Conservation (phyloP, 2,329 filamentous ascomycete species). For the Monilinia fructicola region DNA sequence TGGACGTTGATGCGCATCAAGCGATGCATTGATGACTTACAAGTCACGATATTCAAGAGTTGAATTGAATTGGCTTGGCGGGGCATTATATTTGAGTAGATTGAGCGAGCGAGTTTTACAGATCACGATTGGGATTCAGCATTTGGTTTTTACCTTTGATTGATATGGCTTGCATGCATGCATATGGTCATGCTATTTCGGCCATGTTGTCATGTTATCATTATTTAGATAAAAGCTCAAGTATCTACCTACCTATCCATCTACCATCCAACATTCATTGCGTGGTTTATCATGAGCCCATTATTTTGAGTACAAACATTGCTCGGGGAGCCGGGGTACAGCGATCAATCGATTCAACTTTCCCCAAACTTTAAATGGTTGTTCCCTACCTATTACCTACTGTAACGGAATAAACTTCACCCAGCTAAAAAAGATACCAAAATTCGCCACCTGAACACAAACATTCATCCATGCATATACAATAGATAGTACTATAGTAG, state of each 20-base stretch:
- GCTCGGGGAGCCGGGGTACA: not conserved
- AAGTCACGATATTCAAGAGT: slow-evolving; percentile 1
- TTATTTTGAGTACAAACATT: not conserved
- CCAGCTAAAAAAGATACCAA: not conserved
- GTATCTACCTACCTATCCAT: not conserved
- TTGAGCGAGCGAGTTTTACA: slow-evolving; percentile 5
- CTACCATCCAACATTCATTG: not conserved
- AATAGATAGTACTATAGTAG: too few species aligned
- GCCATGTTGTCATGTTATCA: not conserved
- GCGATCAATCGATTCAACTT: not conserved
- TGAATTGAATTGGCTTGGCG: not conserved
- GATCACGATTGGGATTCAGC: not conserved
- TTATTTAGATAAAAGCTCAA: slow-evolving; percentile 1
- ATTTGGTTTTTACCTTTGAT: not conserved
- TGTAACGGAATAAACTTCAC: not conserved
- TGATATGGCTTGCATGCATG: not conserved
- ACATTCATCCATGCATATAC: not conserved
- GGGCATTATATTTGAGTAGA: not conserved
- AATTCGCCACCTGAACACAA: not conserved
- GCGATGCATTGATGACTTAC: not conserved
- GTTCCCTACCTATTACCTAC: not conserved
- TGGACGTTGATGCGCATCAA: not conserved
- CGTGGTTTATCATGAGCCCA: not conserved
- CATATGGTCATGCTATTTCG: not conserved
- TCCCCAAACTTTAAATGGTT: not conserved